Percentiles rank a stretch among this genome's conserved stretches.
Evolutionary conservation across 2,329 filamentous ascomycete species (phyloP).

Genomic region (Monilinia vaccinii-corymbosi): DNA sequence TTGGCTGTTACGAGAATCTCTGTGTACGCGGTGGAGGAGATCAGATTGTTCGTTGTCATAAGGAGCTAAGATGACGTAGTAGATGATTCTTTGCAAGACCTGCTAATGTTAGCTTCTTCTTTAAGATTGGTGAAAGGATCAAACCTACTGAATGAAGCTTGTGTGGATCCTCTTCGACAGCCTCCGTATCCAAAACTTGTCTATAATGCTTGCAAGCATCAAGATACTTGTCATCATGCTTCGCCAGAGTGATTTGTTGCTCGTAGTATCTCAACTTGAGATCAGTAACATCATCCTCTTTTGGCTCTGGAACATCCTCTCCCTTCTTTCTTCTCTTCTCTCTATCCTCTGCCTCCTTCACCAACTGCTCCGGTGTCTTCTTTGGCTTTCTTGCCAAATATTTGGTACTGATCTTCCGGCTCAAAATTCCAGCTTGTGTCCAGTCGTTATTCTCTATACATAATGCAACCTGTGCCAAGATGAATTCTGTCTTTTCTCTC

Average conservation of each 20-base stretch:
- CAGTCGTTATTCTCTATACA: constrained; percentile 95
- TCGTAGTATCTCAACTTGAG: constrained; percentile 94
- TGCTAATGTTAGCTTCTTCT: constrained; percentile 32
- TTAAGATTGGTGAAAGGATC: not conserved
- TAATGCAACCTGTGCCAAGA: constrained; percentile 84
- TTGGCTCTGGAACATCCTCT: constrained; percentile 69
- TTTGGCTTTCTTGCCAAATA: constrained; percentile 87
- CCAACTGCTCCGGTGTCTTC: constrained; percentile 80
- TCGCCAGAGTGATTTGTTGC: constrained; percentile 90
- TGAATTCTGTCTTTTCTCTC: constrained; percentile 97
- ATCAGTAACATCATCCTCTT: constrained; percentile 86
- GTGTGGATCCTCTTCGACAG: constrained; percentile 79
- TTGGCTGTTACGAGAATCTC: constrained; percentile 71
- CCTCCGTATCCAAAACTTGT: constrained; percentile 91
- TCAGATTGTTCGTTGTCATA: constrained; percentile 99
- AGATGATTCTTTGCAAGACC: constrained; percentile 91
- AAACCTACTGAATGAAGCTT: constrained; percentile 72
- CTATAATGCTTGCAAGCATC: constrained; percentile 98
- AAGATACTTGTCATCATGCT: constrained; percentile 95
- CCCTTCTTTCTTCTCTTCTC: constrained; percentile 77
- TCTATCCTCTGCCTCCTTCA: constrained; percentile 81
- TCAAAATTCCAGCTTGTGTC: constrained; percentile 89
- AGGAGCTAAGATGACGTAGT: constrained; percentile 91
- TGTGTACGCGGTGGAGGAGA: constrained; percentile 84
- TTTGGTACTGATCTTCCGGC: constrained; percentile 91